Evolutionary conservation across 495 filamentous ascomycete genomes (phyloP).

Genomic region (Talaromyces borbonicus): DNA sequence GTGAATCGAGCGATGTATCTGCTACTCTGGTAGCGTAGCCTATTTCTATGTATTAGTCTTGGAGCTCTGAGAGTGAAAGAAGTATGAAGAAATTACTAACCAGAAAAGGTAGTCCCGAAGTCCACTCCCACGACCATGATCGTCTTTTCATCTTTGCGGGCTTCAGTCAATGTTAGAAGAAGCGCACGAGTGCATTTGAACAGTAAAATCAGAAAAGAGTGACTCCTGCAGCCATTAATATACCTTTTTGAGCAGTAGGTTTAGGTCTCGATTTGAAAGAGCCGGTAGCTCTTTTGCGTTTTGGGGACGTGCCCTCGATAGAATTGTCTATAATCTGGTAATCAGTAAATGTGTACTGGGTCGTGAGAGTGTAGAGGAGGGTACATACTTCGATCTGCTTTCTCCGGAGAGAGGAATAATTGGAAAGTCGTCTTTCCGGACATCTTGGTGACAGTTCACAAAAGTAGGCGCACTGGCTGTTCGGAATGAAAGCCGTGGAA

Average conservation of each 20-base stretch:
- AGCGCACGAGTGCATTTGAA: neutral
- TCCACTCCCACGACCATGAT: constrained; percentile 23
- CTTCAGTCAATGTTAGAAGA: neutral
- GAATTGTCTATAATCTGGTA: neutral
- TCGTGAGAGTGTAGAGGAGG: neutral
- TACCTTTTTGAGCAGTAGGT: neutral
- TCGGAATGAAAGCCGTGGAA: no score
- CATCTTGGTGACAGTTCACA: no score
- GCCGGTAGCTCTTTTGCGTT: neutral
- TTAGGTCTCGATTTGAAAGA: neutral
- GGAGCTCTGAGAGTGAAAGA: neutral
- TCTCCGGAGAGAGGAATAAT: no score
- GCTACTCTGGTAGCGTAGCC: constrained; percentile 1
- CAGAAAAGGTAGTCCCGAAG: constrained; percentile 31
- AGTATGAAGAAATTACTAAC: constrained; percentile 1
- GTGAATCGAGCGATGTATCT: neutral
- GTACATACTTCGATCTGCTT: neutral
- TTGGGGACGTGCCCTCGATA: neutral
- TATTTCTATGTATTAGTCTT: neutral
- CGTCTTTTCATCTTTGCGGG: neutral
- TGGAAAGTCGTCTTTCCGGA: no score
- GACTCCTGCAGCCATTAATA: neutral
- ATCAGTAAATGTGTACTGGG: neutral
- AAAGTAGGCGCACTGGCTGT: no score
- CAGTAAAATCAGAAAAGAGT: neutral